Conservation (phyloP, 352 stramenopile species). For the Blastocystis sp. region DNA sequence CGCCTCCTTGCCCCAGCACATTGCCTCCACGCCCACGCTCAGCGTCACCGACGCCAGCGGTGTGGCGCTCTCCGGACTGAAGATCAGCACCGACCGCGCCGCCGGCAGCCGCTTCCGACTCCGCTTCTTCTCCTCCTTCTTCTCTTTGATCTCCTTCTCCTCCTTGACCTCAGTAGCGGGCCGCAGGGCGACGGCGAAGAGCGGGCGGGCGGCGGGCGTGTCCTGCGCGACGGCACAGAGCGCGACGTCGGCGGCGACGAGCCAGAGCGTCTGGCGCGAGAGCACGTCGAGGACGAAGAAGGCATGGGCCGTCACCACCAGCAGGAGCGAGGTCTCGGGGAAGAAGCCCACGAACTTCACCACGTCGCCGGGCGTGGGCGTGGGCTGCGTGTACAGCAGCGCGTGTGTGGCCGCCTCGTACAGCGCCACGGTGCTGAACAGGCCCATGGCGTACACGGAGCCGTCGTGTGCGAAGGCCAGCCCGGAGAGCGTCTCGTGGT, state of each 20-base stretch:
- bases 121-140: neutral
- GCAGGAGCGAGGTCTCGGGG: neutral
- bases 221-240: neutral
- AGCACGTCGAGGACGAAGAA: constrained; percentile 46
- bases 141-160: neutral
- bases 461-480: neutral
- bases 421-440: neutral
- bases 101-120: neutral
- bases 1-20: neutral
- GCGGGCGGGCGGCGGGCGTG: neutral
- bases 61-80: neutral
- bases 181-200: neutral
- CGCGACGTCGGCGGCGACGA: neutral
- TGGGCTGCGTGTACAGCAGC: neutral
- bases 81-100: constrained; percentile 1
- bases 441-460: neutral
- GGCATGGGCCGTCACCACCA: constrained; percentile 7
- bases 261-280: constrained; percentile 14
- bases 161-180: neutral
- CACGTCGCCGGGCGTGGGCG: neutral
- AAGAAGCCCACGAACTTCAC: constrained; percentile 44
- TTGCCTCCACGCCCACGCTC: neutral
- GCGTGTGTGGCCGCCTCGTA: neutral
- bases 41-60: constrained; percentile 23
- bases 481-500: neutral